Base-by-base conservation (phyloP, 2,329 filamentous ascomycete species). In the Neopestalotiopsis sp. region DNA sequence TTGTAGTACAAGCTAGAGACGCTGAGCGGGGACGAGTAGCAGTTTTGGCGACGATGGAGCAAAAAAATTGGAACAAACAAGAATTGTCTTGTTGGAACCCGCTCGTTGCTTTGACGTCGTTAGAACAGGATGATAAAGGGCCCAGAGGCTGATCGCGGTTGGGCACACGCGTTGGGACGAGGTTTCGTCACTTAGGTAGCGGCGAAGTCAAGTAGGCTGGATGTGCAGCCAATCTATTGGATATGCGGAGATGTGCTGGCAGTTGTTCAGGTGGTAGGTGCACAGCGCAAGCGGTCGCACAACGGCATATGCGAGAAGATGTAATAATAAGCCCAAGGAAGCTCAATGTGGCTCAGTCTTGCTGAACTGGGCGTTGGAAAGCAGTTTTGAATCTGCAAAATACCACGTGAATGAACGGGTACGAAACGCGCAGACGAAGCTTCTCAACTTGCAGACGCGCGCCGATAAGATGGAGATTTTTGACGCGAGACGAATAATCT, bases 181-280 rank as follows among this genome's bases (percentile, higher is more conserved):
- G 74, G 74, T 80, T 78, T 79, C 80, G 79, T 82, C 77, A 81
- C 80, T 82, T 78, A 79, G 81, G 79, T 81, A 81, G 79, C 80
- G 78, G 81, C 76, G 79, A 60, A 79, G 20, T 17, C 20, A 52
- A 20, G 78, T 79, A 82, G 80, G 81, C 79, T 80, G 79, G 80
- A 81, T 83, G 81, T 80, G 78, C 79, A 83, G 81, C 81, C 83
- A 85, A 86, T 86, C 83, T 85, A 87, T 85, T 86, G 83, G 84
- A 82, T 84, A 85, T 86, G 85, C 81, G 86, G 83, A 81, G 83
- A 87, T 89, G 88, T 84, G 88, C 84, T 90, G 88, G 87, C 88
- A 89, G 76, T 81, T 76, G 77, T 80, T 79, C 81, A 83, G 82
- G 81, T 85, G 81, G 81, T 82, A 83, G 81, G 81, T 83, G 82